phyloP scores from a whole-genome alignment of 805 yeast species.

The Yarrowia bubula region DNA sequence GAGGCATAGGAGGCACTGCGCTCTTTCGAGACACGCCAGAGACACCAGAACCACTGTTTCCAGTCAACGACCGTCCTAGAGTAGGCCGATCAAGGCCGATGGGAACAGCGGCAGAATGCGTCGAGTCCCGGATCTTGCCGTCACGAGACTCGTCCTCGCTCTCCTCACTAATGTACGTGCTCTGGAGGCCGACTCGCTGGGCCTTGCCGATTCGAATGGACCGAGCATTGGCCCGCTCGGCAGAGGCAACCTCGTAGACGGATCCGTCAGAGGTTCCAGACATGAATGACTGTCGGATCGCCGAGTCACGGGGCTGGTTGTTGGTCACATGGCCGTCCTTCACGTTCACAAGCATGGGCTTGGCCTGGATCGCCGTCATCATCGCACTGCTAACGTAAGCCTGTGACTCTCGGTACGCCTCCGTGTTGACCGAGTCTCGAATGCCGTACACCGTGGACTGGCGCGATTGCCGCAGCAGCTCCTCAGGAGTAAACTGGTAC shows the following conservation, averaged over 20 bases:
- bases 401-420: slow-evolving; percentile 46
- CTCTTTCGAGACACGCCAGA: neutral
- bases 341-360: slow-evolving; percentile 65
- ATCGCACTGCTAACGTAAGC: slow-evolving; percentile 45
- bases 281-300: neutral
- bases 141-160: neutral
- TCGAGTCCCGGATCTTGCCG: neutral
- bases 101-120: neutral
- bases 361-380: slow-evolving; percentile 74
- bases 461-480: slow-evolving; percentile 33
- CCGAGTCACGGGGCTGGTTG: neutral
- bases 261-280: slow-evolving; percentile 4
- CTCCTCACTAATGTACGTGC: slow-evolving; percentile 10
- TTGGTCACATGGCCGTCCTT: neutral
- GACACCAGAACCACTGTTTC: neutral
- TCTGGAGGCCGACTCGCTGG: slow-evolving; percentile 1
- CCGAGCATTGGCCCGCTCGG: slow-evolving; percentile 32
- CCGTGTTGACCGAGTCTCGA: slow-evolving; percentile 43
- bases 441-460: slow-evolving; percentile 31
- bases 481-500: slow-evolving; percentile 34
- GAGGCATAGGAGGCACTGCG: slow-evolving; percentile 6
- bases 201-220: slow-evolving; percentile 39
- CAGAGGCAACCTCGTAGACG: slow-evolving; percentile 20
- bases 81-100: slow-evolving; percentile 6
- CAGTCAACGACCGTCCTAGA: slow-evolving; percentile 1